Base-by-base conservation (phyloP, 345 rosid genomes). In the Citrus sp. region DNA sequence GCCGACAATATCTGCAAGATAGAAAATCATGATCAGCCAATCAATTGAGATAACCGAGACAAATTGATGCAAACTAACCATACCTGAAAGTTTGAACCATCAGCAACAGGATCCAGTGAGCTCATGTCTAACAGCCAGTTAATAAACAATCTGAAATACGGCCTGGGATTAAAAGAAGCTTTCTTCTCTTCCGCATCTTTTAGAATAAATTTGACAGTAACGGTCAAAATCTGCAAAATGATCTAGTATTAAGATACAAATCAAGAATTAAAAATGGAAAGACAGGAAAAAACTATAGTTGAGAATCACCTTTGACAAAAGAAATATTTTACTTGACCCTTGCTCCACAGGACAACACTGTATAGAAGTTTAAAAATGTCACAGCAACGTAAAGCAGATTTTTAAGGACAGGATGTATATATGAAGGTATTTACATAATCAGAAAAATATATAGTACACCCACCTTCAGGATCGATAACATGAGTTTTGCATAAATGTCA, bases 131-230 rank as follows among this genome's bases (percentile, higher is more conserved):
- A 79, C 72, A 96, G 84, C 95, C 93, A 96, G 85, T 90, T 89
- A 54, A 92, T 84, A 82, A 91, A 85, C 85, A 94, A 80, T 87
- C 95, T 88, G 82, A 90, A 93, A 85, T 94, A 92, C 9, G 90
- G 90, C 66, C 94, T 90, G 2, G 88, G 91, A 81, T 91, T 88
- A 72, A 88, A 89, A 83, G 90, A 82, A 61, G 86, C 64, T 85
- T 91, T 92, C 87, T 89, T 94, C 76, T 92, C 98, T 75, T 96
- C 99, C 1, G 94, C 93, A 58, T 91, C 98, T 82, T 88, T 92
- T 85, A 87, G 98, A 77, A 92, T 87, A 84, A 82, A 83, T 90
- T 86, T 94, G 82, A 96, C 87, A 40, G 93, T 89, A 49, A 91
- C 90, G 21, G 80, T 71, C 84, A 96, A 81, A 75, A 94, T 91